Base-by-base conservation (phyloP, 176 grass and related monocot genomes). In the Aechmea fasciata region DNA sequence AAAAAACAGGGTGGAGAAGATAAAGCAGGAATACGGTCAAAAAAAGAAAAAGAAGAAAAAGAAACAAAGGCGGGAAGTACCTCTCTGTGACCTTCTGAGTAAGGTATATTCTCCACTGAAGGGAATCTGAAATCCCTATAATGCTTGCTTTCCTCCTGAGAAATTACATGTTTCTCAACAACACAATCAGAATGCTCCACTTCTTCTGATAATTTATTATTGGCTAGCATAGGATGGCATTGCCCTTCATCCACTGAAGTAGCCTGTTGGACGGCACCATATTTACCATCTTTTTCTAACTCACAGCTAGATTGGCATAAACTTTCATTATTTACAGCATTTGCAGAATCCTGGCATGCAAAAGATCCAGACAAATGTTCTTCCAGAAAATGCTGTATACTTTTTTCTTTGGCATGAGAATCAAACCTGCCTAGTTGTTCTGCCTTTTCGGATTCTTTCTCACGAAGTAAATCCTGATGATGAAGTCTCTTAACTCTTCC, bases 401-500 rank as follows among this genome's bases (percentile, higher is more conserved):
- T 52, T 1, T 47, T 67, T 53, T 28, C 50, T 75, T 51, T 57
- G 12, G 66, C 28, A 69, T 28, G 52, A 61, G 73, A 75, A 65
- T 48, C 65, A 54, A 49, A 48, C 17, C 20, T 20, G 47, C 17
- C 13, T 28, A 49, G 2, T 69, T 62, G 28, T 17, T 69, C 55
- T 65, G 73, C 29, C 74, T 18, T 70, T 52, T 62, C 28, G 53
- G 29, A 23, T 78, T 15, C 49, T 53, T 41, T 63, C 61, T 63
- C 13, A 68, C 48, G 23, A 67, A 33, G 57, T 23, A 65, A 12
- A 75, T 80, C 75, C 69, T 80, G 66, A 71, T 66, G 69, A 65
- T 80, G 67, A 63, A 73, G 17, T 54, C 65, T 91, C 72, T 87
- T 96, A 87, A 85, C 33, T 20, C 22, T 72, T 73, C 29, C 70